Evolutionary conservation across 805 yeast genomes (phyloP).

Genomic region (Grigorovia humatica): DNA sequence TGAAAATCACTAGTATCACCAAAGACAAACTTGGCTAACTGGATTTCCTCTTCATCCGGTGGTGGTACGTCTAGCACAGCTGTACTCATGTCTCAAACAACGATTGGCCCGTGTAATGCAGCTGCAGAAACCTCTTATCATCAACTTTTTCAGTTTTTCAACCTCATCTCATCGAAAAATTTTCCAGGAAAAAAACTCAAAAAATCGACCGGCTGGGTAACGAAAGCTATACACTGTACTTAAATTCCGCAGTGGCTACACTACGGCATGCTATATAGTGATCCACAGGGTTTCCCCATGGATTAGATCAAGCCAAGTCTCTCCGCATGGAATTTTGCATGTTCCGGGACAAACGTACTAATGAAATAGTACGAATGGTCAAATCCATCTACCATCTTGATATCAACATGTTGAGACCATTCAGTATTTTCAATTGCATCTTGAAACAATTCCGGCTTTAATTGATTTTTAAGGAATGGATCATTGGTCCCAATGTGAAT

Average conservation of each 20-base stretch:
- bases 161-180: constrained; percentile 2
- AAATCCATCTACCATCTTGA: constrained; percentile 64
- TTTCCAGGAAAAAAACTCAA: not conserved
- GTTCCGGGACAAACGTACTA: constrained; percentile 67
- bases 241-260: too few relatives aligned
- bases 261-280: not conserved
- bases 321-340: constrained; percentile 80
- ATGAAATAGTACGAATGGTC: constrained; percentile 90
- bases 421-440: constrained; percentile 44
- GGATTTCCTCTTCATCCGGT: constrained; percentile 76
- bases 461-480: constrained; percentile 56
- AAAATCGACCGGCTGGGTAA: not conserved
- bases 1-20: constrained; percentile 56
- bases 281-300: not conserved
- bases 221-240: too few relatives aligned
- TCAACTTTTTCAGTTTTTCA: not conserved
- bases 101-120: too few relatives aligned
- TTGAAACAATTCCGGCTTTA: constrained; percentile 64
- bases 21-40: constrained; percentile 73
- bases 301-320: constrained; percentile 31
- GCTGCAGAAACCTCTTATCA: too few relatives aligned
- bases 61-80: constrained; percentile 35
- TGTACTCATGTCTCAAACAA: not conserved
- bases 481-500: constrained; percentile 80
- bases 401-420: constrained; percentile 50